Evolutionary conservation across 345 rosid genomes (phyloP).

Genomic region (Pelargonium nanum): DNA sequence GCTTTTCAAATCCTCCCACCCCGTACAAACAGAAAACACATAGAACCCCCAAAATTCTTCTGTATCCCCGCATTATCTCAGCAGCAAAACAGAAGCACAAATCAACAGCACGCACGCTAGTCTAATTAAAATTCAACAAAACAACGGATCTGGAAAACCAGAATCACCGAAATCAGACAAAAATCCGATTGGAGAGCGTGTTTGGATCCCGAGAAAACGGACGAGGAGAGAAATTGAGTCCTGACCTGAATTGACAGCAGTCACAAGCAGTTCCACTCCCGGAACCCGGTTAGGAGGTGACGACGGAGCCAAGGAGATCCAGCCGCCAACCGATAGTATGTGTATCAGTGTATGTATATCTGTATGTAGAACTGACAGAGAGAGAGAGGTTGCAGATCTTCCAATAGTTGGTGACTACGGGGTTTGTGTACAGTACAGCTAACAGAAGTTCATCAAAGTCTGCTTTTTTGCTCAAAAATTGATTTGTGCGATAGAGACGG

Average conservation of each 20-base stretch:
- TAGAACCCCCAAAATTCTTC: not conserved
- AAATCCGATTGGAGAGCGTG: not conserved
- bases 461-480: conserved; percentile 3
- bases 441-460: conserved; percentile 10
- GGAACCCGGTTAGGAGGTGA: not conserved
- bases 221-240: not conserved
- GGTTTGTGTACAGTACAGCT: conserved; percentile 20
- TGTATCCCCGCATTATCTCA: not conserved
- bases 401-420: conserved; percentile 10
- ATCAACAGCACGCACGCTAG: not conserved
- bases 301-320: conserved; percentile 7
- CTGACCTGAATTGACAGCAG: conserved; percentile 17
- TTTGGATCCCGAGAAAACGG: conserved; percentile 7
- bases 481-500: too few relatives aligned
- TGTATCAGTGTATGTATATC: conserved; percentile 1
- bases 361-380: not conserved
- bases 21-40: not conserved
- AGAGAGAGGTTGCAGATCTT: conserved; percentile 19
- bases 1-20: too few relatives aligned
- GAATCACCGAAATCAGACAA: conserved; percentile 6
- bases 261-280: not conserved
- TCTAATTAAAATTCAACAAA: conserved; percentile 8
- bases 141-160: conserved; percentile 30
- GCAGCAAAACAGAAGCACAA: not conserved
- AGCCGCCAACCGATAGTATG: not conserved